Base-by-base conservation (phyloP, 2,329 filamentous ascomycete species). In the Colletotrichum shisoi region DNA sequence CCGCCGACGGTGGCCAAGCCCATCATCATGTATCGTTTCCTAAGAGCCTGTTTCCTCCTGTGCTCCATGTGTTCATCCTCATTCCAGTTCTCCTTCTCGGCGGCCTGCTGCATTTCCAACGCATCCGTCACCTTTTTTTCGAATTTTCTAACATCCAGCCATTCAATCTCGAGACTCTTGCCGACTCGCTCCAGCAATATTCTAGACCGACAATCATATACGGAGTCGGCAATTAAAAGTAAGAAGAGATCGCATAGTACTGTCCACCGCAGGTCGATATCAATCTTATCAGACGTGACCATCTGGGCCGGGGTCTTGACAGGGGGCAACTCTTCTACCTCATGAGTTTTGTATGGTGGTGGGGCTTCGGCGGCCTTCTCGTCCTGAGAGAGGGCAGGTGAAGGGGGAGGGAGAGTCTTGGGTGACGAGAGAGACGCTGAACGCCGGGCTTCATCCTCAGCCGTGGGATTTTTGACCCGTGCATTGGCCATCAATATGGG, bases 51-150 rank as follows among this genome's bases (percentile, higher is more conserved):
- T 76, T 97, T 97, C 58, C 92, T 86, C 53, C 95, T 87, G 66
- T 84, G 86, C 77, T 97, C 93, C 84, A 98, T 93, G 76, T 98
- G 93, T 71, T 96, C 92, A 12, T 95, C 90, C 77, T 99, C 95
- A 71, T 97, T 96, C 95, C 95, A 99, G 70, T 94, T 97, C 79
- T 99, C 95, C 74, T 94, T 96, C 70, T 93, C 91, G 6, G 93
- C 92, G 53, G 91, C 89, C 77, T 98, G 93, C 79, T 98, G 94
- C 93, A 99, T 97, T 78, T 99, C 95, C 24, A 99, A 82, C 1
- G 95, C 93, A 78, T 99, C 95, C 8, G 95, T 97, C 6, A 99
- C 93, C 60, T 93, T 90, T 80, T 97, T 98, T 79, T 99, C 95
- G 74, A 99, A 99, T 45, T 93, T 89, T 78, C 93, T 96, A 65